Evolutionary conservation across 306 rosid species (phyloP).

Genomic region (Cyamopsis tetragonoloba): DNA sequence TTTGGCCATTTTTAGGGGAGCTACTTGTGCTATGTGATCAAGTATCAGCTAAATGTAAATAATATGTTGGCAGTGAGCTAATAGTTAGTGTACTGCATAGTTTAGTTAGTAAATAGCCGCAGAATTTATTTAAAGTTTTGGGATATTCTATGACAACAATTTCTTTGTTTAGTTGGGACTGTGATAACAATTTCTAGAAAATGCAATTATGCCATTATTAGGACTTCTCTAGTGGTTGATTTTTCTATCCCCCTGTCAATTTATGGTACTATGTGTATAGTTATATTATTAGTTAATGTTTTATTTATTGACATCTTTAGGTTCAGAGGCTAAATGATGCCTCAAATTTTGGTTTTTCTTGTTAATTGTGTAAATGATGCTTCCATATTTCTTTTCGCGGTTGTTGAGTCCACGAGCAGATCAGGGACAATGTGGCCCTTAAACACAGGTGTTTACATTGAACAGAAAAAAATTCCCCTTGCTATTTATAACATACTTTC

Average conservation of each 20-base stretch:
- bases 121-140: neutral
- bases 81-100: neutral
- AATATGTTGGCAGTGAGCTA: neutral
- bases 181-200: neutral
- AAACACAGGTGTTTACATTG: conserved; percentile 29
- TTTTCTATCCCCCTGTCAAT: neutral
- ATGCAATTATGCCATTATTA: neutral
- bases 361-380: conserved; percentile 29
- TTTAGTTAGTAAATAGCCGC: no score
- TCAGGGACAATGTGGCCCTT: conserved; percentile 53
- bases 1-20: neutral
- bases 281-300: neutral
- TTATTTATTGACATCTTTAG: conserved; percentile 15
- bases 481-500: neutral
- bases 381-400: conserved; percentile 43
- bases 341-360: conserved; percentile 12
- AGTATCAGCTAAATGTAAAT: neutral
- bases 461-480: neutral
- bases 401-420: conserved; percentile 68
- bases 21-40: neutral
- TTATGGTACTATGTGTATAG: neutral
- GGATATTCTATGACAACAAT: no score
- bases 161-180: no score
- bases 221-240: conserved; percentile 7
- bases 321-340: neutral